Evolutionary conservation across 1,284 basidiomycete genomes (phyloP), one percentile per base, ranked within the genome.

Genomic region (Malassezia arunalokei): DNA sequence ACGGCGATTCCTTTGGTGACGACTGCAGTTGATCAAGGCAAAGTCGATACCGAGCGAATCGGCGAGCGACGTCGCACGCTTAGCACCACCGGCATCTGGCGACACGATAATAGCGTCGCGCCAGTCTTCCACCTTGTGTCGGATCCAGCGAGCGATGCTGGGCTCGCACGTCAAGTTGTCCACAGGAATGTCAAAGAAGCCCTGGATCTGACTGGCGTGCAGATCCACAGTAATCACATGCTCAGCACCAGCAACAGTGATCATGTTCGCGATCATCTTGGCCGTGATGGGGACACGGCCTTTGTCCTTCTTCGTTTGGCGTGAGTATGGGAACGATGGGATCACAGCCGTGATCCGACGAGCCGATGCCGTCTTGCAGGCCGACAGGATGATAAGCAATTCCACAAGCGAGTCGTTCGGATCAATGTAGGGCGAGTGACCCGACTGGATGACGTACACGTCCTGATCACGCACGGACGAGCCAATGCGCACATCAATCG

Each of bases 141-240:
- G 92, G 77, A 98, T 92, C 75, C 75, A 76, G 38, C 74, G 58
- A 11, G 58, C 61, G 8, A 69, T 59, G 33, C 51, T 59, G 29
- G 70, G 63, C 49, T 73, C 70, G 42, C 60, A 63, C 17, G 63
- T 66, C 28, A 73, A 58, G 75, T 98, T 98, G 78, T 98, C 92
- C 51, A 95, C 91, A 14, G 92, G 94, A 63, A 98, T 91, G 75
- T 98, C 90, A 73, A 98, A 98, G 79, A 98, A 98, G 9, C 92
- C 92, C 75, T 98, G 92, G 61, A 98, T 96, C 78, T 98, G 92
- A 63, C 86, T 89, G 9, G 92, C 94, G 74, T 98, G 92, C 38
- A 98, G 79, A 74, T 98, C 92, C 83, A 98, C 91, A 17, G 92
- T 98, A 70, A 98, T 98, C 68, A 98, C 87, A 73, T 98, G 92